Conservation (phyloP, 1,284 basidiomycete genomes). For the Ceratobasidium sp. region DNA sequence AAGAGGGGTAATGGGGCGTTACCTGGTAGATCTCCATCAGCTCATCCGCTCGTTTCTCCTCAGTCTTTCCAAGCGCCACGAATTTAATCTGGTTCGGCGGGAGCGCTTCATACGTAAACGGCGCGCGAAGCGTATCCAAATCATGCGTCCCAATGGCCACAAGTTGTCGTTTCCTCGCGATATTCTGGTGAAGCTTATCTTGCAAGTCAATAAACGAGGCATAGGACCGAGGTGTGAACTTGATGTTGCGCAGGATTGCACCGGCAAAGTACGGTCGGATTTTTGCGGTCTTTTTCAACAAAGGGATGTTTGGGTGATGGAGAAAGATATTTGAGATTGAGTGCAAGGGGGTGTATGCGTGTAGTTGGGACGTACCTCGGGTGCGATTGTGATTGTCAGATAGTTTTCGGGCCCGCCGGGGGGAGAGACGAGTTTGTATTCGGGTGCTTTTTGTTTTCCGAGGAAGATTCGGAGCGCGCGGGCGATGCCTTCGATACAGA, state of each 20-base stretch:
- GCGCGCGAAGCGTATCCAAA: slow-evolving; percentile 87
- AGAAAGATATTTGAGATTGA: too few species aligned
- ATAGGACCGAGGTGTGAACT: slow-evolving; percentile 91
- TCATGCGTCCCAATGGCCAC: slow-evolving; percentile 99
- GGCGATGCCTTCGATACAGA: slow-evolving; percentile 97
- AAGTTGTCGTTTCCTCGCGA: slow-evolving; percentile 90
- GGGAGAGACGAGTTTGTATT: slow-evolving; percentile 80
- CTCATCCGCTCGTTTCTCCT: slow-evolving; percentile 83
- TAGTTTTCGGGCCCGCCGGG: slow-evolving; percentile 74
- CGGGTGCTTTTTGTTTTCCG: slow-evolving; percentile 76
- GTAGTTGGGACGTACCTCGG: slow-evolving; percentile 71
- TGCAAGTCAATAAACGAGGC: slow-evolving; percentile 98
- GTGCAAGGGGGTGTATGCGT: slow-evolving; percentile 37
- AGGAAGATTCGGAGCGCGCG: slow-evolving; percentile 91
- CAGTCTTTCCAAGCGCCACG: slow-evolving; percentile 83
- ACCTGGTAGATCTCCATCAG: slow-evolving; percentile 94
- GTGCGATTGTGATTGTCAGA: slow-evolving; percentile 75
- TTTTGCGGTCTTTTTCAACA: slow-evolving; percentile 73
- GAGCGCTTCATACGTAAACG: slow-evolving; percentile 93
- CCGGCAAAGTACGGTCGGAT: slow-evolving; percentile 94
- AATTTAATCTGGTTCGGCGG: slow-evolving; percentile 94
- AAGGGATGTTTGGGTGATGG: too few species aligned
- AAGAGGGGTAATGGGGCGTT: slow-evolving; percentile 51
- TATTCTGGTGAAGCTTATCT: slow-evolving; percentile 98
- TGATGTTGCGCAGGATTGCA: slow-evolving; percentile 90